Evolutionary conservation across 192 early-diverging fungal species (phyloP), one percentile per base, ranked within the genome.

Genomic region (Paraglomus occultum): DNA sequence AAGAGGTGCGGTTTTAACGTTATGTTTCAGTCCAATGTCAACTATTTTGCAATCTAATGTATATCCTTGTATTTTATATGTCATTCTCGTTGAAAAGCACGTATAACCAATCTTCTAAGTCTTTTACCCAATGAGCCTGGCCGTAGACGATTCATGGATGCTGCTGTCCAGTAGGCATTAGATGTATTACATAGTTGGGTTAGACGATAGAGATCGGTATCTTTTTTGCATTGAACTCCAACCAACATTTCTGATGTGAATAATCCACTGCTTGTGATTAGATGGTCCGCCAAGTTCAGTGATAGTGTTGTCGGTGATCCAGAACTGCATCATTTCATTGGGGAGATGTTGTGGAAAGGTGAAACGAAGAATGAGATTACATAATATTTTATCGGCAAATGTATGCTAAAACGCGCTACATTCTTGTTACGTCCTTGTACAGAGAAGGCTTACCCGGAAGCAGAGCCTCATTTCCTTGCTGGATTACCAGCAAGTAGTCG

Each of bases 401-500:
- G 1, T 12, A 18, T 40, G 14, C 38, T n/a, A 63, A 6, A 31
- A 10, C 8, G 8, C 23, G 10, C 11, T 63, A 44, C 18, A 43
- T 15, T 15, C 12, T 45, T 23, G n/a, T 43, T 44, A 12, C 42
- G 10, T 48, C 38, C 23, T 75, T 68, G 73, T 60, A 65, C 71
- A 85, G 92, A 92, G 51, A 83, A 81, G 46, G 76, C 85, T 54
- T 95, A 91, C 71, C 79, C 79, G 67, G 85, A 91, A 57, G 94
- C 95, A 51, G 95, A 98, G 73, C 73, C 78, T 63, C 95, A 98
- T 76, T 89, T 94, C 50, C 60, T 94, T 48, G 85, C 93, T 23
- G 95, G 95, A 48, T 91, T 91, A 8, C 51, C 86, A 14, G 92
- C 94, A 68, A 93, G 91, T 71, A 91, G 90, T 15, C 77, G 81